Evolutionary conservation across 1,284 basidiomycete genomes (phyloP).

Genomic region (Inonotus obliquus): DNA sequence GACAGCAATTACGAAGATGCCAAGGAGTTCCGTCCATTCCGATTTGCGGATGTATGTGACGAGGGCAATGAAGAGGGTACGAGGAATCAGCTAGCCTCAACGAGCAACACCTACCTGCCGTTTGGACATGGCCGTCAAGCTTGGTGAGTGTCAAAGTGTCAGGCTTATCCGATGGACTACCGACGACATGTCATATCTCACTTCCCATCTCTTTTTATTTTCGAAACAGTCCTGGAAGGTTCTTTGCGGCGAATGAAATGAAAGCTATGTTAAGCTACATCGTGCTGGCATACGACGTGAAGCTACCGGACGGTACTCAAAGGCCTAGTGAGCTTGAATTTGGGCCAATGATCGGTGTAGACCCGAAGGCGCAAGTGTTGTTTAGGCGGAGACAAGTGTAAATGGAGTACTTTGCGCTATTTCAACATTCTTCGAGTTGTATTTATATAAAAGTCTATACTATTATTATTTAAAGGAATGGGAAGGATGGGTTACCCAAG

Average conservation of each 20-base stretch:
- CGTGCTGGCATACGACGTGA: slow-evolving; percentile 42
- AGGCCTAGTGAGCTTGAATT: slow-evolving; percentile 23
- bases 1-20: slow-evolving; percentile 25
- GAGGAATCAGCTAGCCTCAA: slow-evolving; percentile 24
- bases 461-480: too few species aligned
- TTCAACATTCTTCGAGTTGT: too few species aligned
- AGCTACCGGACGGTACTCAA: slow-evolving; percentile 28
- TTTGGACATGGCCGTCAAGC: slow-evolving; percentile 30
- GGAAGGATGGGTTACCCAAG: too few species aligned
- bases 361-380: slow-evolving; percentile 19
- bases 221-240: slow-evolving; percentile 35
- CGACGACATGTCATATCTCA: too few species aligned
- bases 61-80: slow-evolving; percentile 13
- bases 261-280: slow-evolving; percentile 42
- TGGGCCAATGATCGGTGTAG: slow-evolving; percentile 9
- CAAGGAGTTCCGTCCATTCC: slow-evolving; percentile 29
- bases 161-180: too few species aligned
- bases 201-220: background rate
- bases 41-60: slow-evolving; percentile 36
- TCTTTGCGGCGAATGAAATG: slow-evolving; percentile 42
- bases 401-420: too few species aligned
- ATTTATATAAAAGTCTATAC: too few species aligned
- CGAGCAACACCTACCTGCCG: slow-evolving; percentile 24
- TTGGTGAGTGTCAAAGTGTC: slow-evolving; percentile 21
- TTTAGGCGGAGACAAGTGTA: slow-evolving; percentile 17